These are phyloP conservation scores for Neurospora tetraspora DNA, from an alignment of 495 filamentous ascomycete species.

Conservation along the genomic window DNA sequence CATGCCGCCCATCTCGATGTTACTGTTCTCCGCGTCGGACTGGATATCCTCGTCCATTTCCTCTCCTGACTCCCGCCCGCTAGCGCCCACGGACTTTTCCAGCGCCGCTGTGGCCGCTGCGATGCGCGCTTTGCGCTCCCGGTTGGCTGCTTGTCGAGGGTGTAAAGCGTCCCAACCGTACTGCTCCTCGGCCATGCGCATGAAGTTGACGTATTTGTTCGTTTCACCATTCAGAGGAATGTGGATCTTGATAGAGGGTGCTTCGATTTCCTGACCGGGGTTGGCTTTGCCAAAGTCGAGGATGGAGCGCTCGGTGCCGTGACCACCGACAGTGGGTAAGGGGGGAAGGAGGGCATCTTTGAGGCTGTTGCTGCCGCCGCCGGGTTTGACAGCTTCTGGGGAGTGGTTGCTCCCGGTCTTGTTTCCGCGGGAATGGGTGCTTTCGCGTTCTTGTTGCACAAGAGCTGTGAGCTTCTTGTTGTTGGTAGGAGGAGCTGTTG, in stretches of 20 bases:
- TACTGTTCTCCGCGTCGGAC: slow-evolving; percentile 58
- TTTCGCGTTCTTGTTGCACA: slow-evolving; percentile 24
- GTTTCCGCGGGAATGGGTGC: slow-evolving; percentile 17
- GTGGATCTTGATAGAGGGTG: slow-evolving; percentile 75
- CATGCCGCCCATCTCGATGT: slow-evolving; percentile 50
- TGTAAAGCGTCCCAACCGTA: slow-evolving; percentile 94
- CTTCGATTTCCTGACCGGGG: slow-evolving; percentile 38
- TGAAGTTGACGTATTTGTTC: slow-evolving; percentile 92
- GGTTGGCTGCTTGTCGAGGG: slow-evolving; percentile 78
- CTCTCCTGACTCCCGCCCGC: slow-evolving; percentile 60
- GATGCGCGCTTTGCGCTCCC: slow-evolving; percentile 66
- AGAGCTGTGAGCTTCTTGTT: slow-evolving; percentile 25
- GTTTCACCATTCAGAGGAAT: slow-evolving; percentile 63
- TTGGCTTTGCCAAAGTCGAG: slow-evolving; percentile 40
- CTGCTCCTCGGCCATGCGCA: slow-evolving; percentile 80
- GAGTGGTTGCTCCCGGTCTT: slow-evolving; percentile 30
- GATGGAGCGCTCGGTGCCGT: slow-evolving; percentile 33
- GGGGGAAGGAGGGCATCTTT: slow-evolving; percentile 29
- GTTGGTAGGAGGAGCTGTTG: slow-evolving; percentile 5
- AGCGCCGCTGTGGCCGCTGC: slow-evolving; percentile 74
- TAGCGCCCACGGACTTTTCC: slow-evolving; percentile 65
- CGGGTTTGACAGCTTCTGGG: slow-evolving; percentile 25
- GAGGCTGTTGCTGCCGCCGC: slow-evolving; percentile 16
- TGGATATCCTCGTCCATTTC: slow-evolving; percentile 61
- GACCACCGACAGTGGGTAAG: slow-evolving; percentile 13